These are phyloP conservation scores for Malus hybrid DNA, from an alignment of 331 rosid species.

Conservation along the genomic window DNA sequence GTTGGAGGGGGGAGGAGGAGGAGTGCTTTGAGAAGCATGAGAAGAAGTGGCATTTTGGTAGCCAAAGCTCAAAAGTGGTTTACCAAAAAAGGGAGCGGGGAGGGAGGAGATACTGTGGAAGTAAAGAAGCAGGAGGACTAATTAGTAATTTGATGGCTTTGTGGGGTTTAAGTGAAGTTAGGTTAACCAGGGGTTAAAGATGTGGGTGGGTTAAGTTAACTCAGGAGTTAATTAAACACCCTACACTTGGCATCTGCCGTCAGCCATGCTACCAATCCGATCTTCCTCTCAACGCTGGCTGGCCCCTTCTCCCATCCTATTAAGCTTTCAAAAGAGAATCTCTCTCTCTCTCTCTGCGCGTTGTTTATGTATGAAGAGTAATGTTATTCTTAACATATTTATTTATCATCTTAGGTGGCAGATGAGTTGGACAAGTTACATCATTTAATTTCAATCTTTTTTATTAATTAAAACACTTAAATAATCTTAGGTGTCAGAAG, in stretches of 20 bases:
- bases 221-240: conserved; percentile 27
- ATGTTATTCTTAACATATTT: no score
- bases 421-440: no score
- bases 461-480: no score
- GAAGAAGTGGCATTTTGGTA: conserved; percentile 19
- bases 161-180: not conserved
- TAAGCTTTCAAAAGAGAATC: not conserved
- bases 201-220: conserved; percentile 34
- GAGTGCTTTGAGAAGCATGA: not conserved
- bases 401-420: no score
- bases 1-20: not conserved
- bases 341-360: no score
- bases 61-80: conserved; percentile 53
- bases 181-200: conserved; percentile 22
- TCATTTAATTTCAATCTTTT: no score
- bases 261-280: conserved; percentile 87
- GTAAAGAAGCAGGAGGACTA: not conserved
- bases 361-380: not conserved
- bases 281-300: conserved; percentile 1
- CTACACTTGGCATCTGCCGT: conserved; percentile 57
- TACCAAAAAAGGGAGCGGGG: conserved; percentile 31
- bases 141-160: not conserved
- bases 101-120: not conserved
- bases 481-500: no score
- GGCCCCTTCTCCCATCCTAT: no score